These are phyloP conservation scores for Citrus medica DNA, from an alignment of 345 rosid species.

Conservation along the genomic window DNA sequence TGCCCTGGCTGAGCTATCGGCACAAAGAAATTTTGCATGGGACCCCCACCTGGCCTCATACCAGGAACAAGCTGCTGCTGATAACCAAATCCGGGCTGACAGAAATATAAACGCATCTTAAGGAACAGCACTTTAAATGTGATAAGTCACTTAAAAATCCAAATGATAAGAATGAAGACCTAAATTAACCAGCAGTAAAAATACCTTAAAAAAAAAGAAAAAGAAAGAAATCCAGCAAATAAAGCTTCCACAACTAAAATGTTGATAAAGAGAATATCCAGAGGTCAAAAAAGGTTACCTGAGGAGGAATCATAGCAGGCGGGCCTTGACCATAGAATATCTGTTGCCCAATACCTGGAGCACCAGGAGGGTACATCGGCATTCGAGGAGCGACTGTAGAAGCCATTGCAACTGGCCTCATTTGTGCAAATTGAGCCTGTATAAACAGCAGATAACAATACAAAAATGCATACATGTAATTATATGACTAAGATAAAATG, in stretches of 20 bases:
- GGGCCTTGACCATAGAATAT: constrained; percentile 87
- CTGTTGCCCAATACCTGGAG: constrained; percentile 77
- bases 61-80: constrained; percentile 96
- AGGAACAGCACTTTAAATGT: not conserved
- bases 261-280: not conserved
- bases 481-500: not conserved
- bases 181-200: not conserved
- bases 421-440: constrained; percentile 91
- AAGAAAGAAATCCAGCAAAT: not conserved
- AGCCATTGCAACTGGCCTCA: constrained; percentile 76
- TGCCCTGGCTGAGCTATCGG: constrained; percentile 94
- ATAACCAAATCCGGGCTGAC: constrained; percentile 85
- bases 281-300: constrained; percentile 35
- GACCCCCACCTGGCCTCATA: constrained; percentile 78
- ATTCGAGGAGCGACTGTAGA: constrained; percentile 75
- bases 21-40: constrained; percentile 75
- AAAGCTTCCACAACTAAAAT: not conserved
- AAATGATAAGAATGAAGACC: not conserved
- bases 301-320: constrained; percentile 77
- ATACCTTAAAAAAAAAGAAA: not conserved
- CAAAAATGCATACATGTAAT: not conserved
- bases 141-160: not conserved
- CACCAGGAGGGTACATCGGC: constrained; percentile 82
- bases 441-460: not conserved
- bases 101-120: not conserved